Percentiles rank a stretch among this genome's conserved stretches.
Evolutionary conservation across 1,284 basidiomycete genomes (phyloP).

Genomic region (Grifola frondosa): DNA sequence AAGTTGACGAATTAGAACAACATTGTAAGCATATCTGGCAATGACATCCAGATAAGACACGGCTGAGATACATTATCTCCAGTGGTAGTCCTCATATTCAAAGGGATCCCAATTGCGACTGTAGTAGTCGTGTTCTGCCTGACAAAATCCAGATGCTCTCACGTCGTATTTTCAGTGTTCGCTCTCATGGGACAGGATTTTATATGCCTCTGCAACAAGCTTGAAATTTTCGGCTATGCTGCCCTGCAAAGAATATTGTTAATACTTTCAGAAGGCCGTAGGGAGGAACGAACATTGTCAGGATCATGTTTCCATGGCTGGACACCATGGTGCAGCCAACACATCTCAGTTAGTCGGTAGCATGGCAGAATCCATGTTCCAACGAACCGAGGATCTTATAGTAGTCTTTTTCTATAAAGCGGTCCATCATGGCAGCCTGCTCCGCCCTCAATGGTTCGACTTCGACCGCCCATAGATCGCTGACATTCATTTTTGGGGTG

Average conservation of each 20-base stretch:
- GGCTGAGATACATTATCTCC: too few relatives aligned
- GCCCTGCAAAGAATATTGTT: constrained; percentile 10
- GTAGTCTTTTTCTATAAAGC: constrained; percentile 10
- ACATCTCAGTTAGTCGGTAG: too few relatives aligned
- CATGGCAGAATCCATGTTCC: background rate
- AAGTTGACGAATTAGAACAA: too few relatives aligned
- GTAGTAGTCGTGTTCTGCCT: too few relatives aligned
- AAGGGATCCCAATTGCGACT: too few relatives aligned
- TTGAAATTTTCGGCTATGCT: constrained; percentile 18
- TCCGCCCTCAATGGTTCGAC: constrained; percentile 1
- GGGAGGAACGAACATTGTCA: constrained; percentile 11
- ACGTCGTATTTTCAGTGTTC: too few relatives aligned
- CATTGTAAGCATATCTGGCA: too few relatives aligned
- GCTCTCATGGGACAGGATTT: constrained; percentile 9
- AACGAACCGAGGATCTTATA: constrained; percentile 15
- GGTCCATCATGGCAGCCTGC: background rate
- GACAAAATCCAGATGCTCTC: too few relatives aligned
- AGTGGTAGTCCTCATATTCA: too few relatives aligned
- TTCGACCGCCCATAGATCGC: background rate
- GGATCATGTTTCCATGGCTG: constrained; percentile 17
- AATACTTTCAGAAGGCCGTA: background rate
- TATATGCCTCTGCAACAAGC: constrained; percentile 10
- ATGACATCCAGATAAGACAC: too few relatives aligned
- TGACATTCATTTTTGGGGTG: background rate
- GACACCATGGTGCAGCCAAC: background rate